Base-by-base conservation (phyloP, 2,329 filamentous ascomycete genomes). In the Teratosphaeria epicoccoides region DNA sequence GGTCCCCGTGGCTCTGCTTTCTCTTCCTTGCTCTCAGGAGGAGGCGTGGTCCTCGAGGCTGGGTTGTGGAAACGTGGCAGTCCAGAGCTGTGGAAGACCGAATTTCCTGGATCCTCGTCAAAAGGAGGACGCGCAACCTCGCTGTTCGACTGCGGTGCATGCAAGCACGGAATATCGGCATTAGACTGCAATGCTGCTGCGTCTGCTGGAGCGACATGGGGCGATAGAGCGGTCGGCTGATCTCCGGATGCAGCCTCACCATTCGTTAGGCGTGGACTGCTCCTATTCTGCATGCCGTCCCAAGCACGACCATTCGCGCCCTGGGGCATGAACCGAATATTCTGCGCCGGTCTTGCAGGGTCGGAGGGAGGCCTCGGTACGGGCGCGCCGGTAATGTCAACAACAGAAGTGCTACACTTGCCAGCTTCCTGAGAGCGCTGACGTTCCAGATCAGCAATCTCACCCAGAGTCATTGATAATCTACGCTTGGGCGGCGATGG, bases 251-350 rank as follows among this genome's bases (percentile, higher is more conserved):
- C 28, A 20, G 17, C 7, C 11, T 53, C 47, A 14, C 47, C 49
- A 20, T 52, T 46, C 14, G 26, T 10, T 26, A 50, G 47, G 24
- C 50, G 50, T 14, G 53, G 40, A 12, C 48, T 51, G 47, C 55
- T 55, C 3, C 60, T 57, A 43, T 63, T 61, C 24, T 59, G 58
- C 59, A 61, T 64, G 44, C 63, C 61, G 40, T 65, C 59, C 61
- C 60, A 63, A 24, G 60, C 58, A 6, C 60, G 50, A 11, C 61
- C 63, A 49, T 52, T 60, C 9, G 59, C 58, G 24, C 60, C 60
- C 4, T 59, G 61, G 14, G 63, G 55, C 61, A 65, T 62, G 57
- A 64, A 63, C 4, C 55, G 51, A 24, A 57, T 56, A n/a, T 56
- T 53, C 25, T 58, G 54, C 40, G 47, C 43, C 37, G 50, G 48